phyloP scores from a whole-genome alignment of 192 early-diverging fungal genomes.

The Glomus cerebriforme region DNA sequence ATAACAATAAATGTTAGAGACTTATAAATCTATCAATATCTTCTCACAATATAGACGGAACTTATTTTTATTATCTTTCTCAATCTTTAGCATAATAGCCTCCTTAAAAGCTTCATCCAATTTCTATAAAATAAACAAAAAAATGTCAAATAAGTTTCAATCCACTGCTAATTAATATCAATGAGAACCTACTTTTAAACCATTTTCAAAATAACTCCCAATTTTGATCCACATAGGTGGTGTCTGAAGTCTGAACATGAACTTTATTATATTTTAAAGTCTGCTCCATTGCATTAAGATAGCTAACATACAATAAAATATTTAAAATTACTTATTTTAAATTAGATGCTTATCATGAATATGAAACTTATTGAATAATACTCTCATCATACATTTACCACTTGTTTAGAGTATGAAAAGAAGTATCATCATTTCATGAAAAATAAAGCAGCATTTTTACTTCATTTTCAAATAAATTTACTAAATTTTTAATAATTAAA shows the following conservation, averaged over 20 bases:
- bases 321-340: too few species aligned
- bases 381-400: too few species aligned
- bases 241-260: not conserved
- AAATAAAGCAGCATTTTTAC: too few species aligned
- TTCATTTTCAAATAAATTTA: too few species aligned
- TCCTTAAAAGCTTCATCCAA: constrained; percentile 4
- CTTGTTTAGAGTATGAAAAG: too few species aligned
- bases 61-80: not conserved
- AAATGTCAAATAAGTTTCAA: not conserved
- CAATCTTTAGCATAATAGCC: constrained; percentile 8
- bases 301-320: too few species aligned
- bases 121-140: constrained; percentile 16
- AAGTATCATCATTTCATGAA: too few species aligned
- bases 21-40: constrained; percentile 26
- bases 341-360: too few species aligned
- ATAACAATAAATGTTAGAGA: not conserved
- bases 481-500: too few species aligned
- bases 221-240: constrained; percentile 23
- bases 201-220: constrained; percentile 23
- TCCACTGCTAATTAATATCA: not conserved
- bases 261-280: constrained; percentile 16
- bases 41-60: constrained; percentile 20
- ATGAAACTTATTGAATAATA: too few species aligned
- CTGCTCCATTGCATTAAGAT: constrained; percentile 16
- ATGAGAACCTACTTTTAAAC: constrained; percentile 24